Evolutionary conservation across 768 basidiomycete species (phyloP).

Genomic region (Psilocybe azurescens): DNA sequence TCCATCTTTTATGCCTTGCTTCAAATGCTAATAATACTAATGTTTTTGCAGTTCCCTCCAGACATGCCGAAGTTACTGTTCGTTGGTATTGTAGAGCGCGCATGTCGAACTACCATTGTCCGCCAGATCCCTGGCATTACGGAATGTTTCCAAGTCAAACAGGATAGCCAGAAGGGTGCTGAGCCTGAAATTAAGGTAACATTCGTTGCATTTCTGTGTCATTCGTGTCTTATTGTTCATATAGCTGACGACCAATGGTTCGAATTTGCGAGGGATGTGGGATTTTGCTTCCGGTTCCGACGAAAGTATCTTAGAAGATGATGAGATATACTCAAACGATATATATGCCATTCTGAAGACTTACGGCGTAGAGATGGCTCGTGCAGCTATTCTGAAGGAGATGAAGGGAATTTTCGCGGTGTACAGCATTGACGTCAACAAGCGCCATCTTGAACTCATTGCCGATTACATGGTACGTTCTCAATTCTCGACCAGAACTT

Average conservation of each 20-base stretch:
- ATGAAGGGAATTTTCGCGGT: conserved; percentile 91
- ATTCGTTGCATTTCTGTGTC: background rate
- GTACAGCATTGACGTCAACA: conserved; percentile 95
- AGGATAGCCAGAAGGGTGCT: conserved; percentile 57
- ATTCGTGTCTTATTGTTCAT: conserved; percentile 2
- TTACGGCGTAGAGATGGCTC: conserved; percentile 97
- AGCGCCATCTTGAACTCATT: conserved; percentile 93
- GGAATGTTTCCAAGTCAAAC: conserved; percentile 82
- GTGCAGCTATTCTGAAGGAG: conserved; percentile 88
- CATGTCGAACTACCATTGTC: conserved; percentile 83
- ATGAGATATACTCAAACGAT: conserved; percentile 92
- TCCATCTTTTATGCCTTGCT: background rate
- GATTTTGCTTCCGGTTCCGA: conserved; percentile 58
- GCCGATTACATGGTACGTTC: conserved; percentile 96
- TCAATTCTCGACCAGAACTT: background rate
- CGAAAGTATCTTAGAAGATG: conserved; percentile 71
- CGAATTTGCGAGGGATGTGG: conserved; percentile 93
- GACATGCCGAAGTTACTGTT: conserved; percentile 93
- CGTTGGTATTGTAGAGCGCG: conserved; percentile 90
- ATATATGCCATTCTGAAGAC: conserved; percentile 90
- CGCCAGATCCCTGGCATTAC: conserved; percentile 90
- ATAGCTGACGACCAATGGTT: conserved; percentile 89
- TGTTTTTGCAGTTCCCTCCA: conserved; percentile 70
- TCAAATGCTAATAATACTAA: conserved; percentile 8
- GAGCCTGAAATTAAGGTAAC: conserved; percentile 55